Base-by-base conservation (phyloP, 2,329 filamentous ascomycete genomes). In the Tolypocladium ovalisporum region DNA sequence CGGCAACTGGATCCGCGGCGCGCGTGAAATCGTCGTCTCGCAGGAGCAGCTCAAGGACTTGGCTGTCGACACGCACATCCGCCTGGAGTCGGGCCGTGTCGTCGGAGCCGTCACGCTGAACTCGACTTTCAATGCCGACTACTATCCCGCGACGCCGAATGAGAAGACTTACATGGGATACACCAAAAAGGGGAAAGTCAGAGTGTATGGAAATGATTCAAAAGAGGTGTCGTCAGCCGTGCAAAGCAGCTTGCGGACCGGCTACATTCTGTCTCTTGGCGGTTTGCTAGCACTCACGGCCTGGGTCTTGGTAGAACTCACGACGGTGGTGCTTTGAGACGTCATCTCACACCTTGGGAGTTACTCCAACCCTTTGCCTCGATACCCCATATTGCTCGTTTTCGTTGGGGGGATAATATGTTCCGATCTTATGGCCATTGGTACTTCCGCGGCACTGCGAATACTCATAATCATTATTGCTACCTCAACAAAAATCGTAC, bases 1-100 rank as follows among this genome's bases (percentile, higher is more conserved):
- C 62, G 83, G 85, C 0, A 74, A 75, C 53, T 87, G 81, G 81
- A 78, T 79, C 12, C 78, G 86, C 0, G 86, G 86, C 1, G 77
- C 78, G 5, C 74, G 84, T 1, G 79, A 86, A 62, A 70, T 87
- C 15, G 62, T 75, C 2, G 62, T 86, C 1, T 70, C 75, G 1
- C 71, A 79, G 42, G 65, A 71, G 1, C 68, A 68, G 29, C 64
- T 82, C n/a, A 47, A 49, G 1, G 63, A 64, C 8, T 62, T 71
- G n/a, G 74, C 75, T 40, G 68, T 82, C 0, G 75, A 84, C 36
- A 86, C 82, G 0, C 87, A 83, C 77, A 80, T 86, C 42, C 75
- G 82, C 2, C 71, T 87, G 32, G 84, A 87, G 63, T 75, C 78
- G 52, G 80, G 81, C 0, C 72, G 69, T 1, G 66, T 79, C 0